A percentile compares a stretch with the other conserved stretches of the same genome.
Conservation (phyloP, 148 eudicot genomes). For the Polygonum maritimum region DNA sequence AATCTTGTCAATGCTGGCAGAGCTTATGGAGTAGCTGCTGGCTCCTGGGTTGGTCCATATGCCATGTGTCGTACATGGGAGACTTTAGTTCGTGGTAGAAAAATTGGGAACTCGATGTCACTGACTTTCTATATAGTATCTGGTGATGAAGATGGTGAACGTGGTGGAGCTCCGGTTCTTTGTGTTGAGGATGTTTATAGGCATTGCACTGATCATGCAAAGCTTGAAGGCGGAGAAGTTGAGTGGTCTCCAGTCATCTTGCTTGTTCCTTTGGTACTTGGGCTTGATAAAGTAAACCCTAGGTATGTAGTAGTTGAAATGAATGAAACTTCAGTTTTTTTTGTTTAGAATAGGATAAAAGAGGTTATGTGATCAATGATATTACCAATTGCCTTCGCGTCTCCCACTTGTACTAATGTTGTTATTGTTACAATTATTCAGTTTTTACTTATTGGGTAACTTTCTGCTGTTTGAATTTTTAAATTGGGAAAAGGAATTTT, state of each 20-base stretch:
- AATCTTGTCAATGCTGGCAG: slow-evolving; percentile 81
- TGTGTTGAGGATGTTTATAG: slow-evolving; percentile 71
- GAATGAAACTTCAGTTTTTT: too few relatives aligned
- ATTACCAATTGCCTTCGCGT: not conserved
- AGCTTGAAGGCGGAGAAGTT: slow-evolving; percentile 26
- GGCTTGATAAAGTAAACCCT: slow-evolving; percentile 88
- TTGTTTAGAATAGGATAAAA: not conserved
- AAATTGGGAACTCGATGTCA: slow-evolving; percentile 31
- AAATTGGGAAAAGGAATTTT: not conserved
- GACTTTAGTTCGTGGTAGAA: slow-evolving; percentile 41
- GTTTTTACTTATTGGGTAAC: not conserved
- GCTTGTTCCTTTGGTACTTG: slow-evolving; percentile 93
- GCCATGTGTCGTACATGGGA: slow-evolving; percentile 99
- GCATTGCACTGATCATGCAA: slow-evolving; percentile 51
- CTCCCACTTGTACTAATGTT: too few relatives aligned
- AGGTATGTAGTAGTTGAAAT: slow-evolving; percentile 35
- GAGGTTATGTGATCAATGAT: not conserved
- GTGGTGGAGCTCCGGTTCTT: slow-evolving; percentile 97
- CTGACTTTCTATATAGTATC: slow-evolving; percentile 85
- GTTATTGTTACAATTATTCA: too few relatives aligned
- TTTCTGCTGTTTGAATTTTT: not conserved
- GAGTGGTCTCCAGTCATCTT: slow-evolving; percentile 72
- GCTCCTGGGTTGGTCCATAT: slow-evolving; percentile 97
- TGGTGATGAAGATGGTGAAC: slow-evolving; percentile 98
- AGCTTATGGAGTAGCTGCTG: slow-evolving; percentile 81